Conservation (phyloP, 2,329 filamentous ascomycete species). For the Tetracladium maxilliforme region DNA sequence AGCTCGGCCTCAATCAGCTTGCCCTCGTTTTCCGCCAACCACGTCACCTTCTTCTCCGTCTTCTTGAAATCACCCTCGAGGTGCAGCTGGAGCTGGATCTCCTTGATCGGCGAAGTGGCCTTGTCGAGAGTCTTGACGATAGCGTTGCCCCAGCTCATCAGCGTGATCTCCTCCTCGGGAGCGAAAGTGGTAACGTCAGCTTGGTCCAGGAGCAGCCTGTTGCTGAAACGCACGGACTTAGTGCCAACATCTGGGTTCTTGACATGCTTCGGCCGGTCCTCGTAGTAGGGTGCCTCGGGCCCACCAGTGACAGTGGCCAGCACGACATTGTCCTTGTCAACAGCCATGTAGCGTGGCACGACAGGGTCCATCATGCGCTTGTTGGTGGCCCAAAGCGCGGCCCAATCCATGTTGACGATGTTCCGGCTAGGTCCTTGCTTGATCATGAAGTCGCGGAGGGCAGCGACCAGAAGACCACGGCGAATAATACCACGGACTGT, state of each 20-base stretch:
- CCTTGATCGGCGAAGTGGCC: conserved; percentile 41
- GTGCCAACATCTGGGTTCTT: conserved; percentile 77
- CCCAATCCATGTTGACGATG: conserved; percentile 76
- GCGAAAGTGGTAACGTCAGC: conserved; percentile 71
- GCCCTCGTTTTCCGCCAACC: conserved; percentile 66
- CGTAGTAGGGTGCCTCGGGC: conserved; percentile 43
- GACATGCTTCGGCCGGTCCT: conserved; percentile 73
- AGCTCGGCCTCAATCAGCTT: conserved; percentile 70
- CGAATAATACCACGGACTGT: conserved; percentile 68
- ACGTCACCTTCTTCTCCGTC: conserved; percentile 93
- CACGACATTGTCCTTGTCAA: conserved; percentile 57
- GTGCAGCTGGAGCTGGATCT: conserved; percentile 72
- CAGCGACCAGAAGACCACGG: conserved; percentile 65
- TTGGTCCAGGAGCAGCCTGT: conserved; percentile 69
- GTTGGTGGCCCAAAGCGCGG: conserved; percentile 58
- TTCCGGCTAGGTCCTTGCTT: conserved; percentile 76
- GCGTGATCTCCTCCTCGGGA: conserved; percentile 77
- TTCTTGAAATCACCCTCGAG: conserved; percentile 87
- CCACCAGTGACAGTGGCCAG: conserved; percentile 54
- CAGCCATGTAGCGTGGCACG: conserved; percentile 58
- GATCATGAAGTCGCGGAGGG: conserved; percentile 70
- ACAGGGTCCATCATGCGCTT: conserved; percentile 73
- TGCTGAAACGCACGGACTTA: conserved; percentile 74
- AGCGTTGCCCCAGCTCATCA: conserved; percentile 95
- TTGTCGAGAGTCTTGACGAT: conserved; percentile 55